These are phyloP conservation scores for Geotrichum reessii DNA, from an alignment of 1,139 yeast genomes.

Conservation along the genomic window DNA sequence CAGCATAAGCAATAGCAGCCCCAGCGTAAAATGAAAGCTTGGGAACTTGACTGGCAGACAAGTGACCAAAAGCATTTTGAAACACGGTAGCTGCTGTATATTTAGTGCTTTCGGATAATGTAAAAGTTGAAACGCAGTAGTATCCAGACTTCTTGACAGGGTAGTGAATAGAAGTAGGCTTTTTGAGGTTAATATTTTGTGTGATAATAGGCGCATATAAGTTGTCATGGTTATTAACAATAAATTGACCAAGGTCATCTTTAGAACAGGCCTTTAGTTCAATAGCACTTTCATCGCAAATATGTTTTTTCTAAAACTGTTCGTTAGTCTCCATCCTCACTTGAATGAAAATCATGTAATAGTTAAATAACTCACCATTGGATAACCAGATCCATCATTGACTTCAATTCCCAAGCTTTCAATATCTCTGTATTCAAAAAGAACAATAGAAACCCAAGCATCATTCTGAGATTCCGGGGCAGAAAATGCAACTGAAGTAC, in stretches of 20 bases:
- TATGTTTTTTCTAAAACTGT: constrained; percentile 42
- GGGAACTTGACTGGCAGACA: constrained; percentile 87
- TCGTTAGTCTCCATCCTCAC: constrained; percentile 22
- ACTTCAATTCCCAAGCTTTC: constrained; percentile 56
- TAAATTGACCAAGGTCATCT: constrained; percentile 55
- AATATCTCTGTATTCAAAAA: constrained; percentile 80
- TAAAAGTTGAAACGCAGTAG: constrained; percentile 78
- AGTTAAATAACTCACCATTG: constrained; percentile 4
- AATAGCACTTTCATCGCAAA: constrained; percentile 74
- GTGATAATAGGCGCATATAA: constrained; percentile 55
- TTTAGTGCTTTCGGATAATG: constrained; percentile 38
- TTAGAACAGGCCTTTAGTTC: constrained; percentile 50
- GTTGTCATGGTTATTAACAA: constrained; percentile 42
- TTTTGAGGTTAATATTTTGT: constrained; percentile 49
- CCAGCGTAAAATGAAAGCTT: constrained; percentile 86
- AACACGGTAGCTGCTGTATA: constrained; percentile 67
- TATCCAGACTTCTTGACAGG: constrained; percentile 73
- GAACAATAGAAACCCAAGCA: constrained; percentile 54
- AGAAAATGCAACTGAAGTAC: constrained; percentile 17
- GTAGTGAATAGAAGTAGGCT: constrained; percentile 59
- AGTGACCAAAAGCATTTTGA: constrained; percentile 85
- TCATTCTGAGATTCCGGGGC: constrained; percentile 30
- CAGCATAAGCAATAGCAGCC: constrained; percentile 75
- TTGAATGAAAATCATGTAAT: constrained; percentile 9
- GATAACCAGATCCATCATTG: constrained; percentile 26